phyloP scores from a whole-genome alignment of 768 basidiomycete species.

The Floccularia luteovirens region DNA sequence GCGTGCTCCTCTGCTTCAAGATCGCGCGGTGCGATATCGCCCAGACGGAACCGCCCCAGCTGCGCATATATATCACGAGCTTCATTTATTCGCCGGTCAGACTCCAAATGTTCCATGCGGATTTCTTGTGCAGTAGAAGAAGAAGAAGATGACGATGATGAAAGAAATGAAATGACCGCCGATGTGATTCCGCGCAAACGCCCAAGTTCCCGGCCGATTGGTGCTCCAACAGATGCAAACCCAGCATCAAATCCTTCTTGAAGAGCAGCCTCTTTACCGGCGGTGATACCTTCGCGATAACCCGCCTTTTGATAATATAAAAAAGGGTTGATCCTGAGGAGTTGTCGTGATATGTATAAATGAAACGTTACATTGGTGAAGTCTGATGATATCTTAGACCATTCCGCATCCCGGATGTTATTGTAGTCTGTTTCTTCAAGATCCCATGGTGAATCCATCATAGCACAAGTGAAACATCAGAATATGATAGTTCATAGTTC shows the following conservation, averaged over 20 bases:
- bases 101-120: not conserved
- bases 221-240: constrained; percentile 65
- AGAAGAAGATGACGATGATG: constrained; percentile 52
- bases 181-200: constrained; percentile 53
- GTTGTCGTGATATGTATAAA: not conserved
- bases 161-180: constrained; percentile 23
- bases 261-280: constrained; percentile 81
- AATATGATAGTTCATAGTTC: no score
- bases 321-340: constrained; percentile 1
- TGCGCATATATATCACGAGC: constrained; percentile 43
- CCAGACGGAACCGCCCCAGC: constrained; percentile 57
- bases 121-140: constrained; percentile 17
- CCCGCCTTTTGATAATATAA: constrained; percentile 51
- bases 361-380: constrained; percentile 54
- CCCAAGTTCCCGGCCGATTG: constrained; percentile 74
- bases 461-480: no score
- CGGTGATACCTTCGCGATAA: constrained; percentile 93
- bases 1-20: constrained; percentile 75
- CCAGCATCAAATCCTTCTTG: constrained; percentile 90
- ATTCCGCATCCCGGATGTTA: constrained; percentile 43
- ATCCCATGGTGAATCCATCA: constrained; percentile 63
- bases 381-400: constrained; percentile 58
- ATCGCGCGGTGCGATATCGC: constrained; percentile 71
- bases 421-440: constrained; percentile 26
- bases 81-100: constrained; percentile 25